Base-by-base conservation (phyloP, 2,329 filamentous ascomycete genomes). In the Tympanopsis confertula region DNA sequence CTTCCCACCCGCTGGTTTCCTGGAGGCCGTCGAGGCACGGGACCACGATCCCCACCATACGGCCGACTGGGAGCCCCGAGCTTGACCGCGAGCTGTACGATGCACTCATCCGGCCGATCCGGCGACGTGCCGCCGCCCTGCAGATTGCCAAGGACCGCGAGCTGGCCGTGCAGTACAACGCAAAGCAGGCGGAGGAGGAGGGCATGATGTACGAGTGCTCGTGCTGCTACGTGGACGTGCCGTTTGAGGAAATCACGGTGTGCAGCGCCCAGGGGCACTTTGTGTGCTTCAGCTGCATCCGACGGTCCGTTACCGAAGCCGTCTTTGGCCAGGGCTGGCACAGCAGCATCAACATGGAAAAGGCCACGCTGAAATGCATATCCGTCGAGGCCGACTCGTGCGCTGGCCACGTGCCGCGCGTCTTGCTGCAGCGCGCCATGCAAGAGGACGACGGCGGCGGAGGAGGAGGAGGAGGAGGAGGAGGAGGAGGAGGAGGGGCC, bases 301-400 rank as follows among this genome's bases (percentile, higher is more conserved):
- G 81, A 44, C 77, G 82, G 45, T 81, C 87, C 10, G 71, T 89
- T 41, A 82, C 81, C 36, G 89, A 96, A 54, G 87, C 88, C 2
- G 65, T 96, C 0, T 96, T 94, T 53, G 91, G 91, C 0, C 91
- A 96, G 56, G 86, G 86, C 38, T 95, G 89, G 86, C 74, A 77
- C 36, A 78, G 82, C 41, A 91, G 76, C 49, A 81, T 95, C 47
- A 73, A 91, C 51, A 59, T 74, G 19, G 69, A 78, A 41, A 74
- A 69, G 26, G 83, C 83, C 26, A 87, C 86, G 0, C 66, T 96
- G 38, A 76, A 74, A 42, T 96, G 91, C 53, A 71, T 94, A n/a
- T 86, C 88, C 1, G 78, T 86, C 0, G 71, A 80, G 37, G 65
- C 72, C 0, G 61, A 69, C 33, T 76, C 74, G n/a, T 96, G 91